Evolutionary conservation across 257 asterid species (phyloP).

Genomic region (Ocimum tenuiflorum): DNA sequence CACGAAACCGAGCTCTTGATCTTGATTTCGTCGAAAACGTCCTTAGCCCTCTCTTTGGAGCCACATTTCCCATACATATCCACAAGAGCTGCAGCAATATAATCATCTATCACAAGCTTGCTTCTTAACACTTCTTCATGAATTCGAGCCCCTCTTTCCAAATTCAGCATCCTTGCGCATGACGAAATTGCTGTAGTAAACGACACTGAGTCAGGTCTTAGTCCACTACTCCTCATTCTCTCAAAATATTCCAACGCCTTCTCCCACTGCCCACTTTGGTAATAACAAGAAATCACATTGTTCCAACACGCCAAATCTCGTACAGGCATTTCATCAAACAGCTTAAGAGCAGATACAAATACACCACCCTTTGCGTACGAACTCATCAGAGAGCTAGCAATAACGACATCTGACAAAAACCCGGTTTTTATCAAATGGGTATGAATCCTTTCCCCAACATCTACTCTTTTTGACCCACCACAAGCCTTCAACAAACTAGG

Average conservation of each 20-base stretch:
- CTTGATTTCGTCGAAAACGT: conserved; percentile 45
- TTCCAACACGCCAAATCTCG: conserved; percentile 75
- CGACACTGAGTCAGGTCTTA: conserved; percentile 56
- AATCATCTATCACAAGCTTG: conserved; percentile 42
- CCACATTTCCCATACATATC: conserved; percentile 88
- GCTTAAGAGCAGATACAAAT: conserved; percentile 38
- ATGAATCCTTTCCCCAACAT: conserved; percentile 49
- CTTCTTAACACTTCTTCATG: conserved; percentile 43
- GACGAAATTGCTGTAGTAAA: conserved; percentile 65
- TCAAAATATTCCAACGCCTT: conserved; percentile 61
- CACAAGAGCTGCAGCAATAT: conserved; percentile 60
- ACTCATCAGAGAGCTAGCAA: conserved; percentile 51
- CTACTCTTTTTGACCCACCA: conserved; percentile 41
- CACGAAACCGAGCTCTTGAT: conserved; percentile 63
- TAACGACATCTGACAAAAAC: conserved; percentile 49
- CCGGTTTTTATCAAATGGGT: conserved; percentile 48
- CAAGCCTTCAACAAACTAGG: conserved; percentile 80
- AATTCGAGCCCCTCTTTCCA: conserved; percentile 49
- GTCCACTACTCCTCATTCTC: conserved; percentile 47
- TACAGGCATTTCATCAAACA: conserved; percentile 74
- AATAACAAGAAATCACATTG: conserved; percentile 57
- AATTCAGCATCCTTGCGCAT: conserved; percentile 51
- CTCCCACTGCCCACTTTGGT: conserved; percentile 58
- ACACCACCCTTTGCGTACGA: conserved; percentile 50
- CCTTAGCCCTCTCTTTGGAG: conserved; percentile 44